Conservation (phyloP, 306 rosid genomes). For the Citrullus colocynthis region DNA sequence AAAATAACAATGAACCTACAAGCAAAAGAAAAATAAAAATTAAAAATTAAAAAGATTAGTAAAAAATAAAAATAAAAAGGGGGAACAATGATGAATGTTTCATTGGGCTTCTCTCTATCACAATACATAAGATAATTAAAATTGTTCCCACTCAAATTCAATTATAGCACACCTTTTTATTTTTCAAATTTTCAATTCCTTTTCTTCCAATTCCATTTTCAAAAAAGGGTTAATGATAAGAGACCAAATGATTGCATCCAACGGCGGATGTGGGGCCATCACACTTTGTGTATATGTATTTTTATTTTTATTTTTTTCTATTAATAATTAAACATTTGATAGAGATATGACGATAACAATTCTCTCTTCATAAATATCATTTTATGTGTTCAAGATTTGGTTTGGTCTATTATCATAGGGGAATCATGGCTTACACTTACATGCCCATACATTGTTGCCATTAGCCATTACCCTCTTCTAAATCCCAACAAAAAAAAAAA, state of each 20-base stretch:
- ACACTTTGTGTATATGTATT: constrained; percentile 1
- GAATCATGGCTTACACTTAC: neutral
- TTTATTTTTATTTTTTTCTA: no score
- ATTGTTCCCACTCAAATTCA: neutral
- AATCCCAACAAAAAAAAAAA: no score
- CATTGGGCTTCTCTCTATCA: constrained; percentile 1
- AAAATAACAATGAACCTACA: neutral
- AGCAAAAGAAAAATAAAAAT: neutral
- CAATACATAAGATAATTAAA: neutral
- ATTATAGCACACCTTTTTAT: neutral
- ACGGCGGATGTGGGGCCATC: constrained; percentile 61
- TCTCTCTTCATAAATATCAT: neutral
- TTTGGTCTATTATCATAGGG: neutral
- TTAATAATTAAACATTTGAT: neutral
- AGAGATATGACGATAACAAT: neutral
- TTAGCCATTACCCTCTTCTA: neutral
- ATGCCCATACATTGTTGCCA: neutral
- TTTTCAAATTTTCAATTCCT: neutral
- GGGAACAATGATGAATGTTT: constrained; percentile 2
- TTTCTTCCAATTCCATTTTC: neutral
- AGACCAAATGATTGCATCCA: constrained; percentile 44
- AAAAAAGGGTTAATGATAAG: constrained; percentile 29
- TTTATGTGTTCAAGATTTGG: neutral
- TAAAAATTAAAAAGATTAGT: no score
- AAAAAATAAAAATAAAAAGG: neutral